Base-by-base conservation (phyloP, 768 basidiomycete species). In the Xerocomus potaroensis region DNA sequence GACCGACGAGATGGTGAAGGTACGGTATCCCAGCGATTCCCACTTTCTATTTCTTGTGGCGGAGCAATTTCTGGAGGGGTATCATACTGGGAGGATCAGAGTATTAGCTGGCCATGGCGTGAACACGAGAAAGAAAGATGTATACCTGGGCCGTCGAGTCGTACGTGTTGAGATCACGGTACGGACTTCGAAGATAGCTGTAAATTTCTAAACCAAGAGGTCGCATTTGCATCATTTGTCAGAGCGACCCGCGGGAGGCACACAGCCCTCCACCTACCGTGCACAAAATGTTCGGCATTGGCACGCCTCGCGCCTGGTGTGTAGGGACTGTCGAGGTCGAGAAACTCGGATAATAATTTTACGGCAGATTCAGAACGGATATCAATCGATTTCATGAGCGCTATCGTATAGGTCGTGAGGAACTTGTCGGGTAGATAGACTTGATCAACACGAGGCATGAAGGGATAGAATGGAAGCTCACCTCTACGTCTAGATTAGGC, bases 271-370 rank as follows among this genome's bases (percentile, higher is more conserved):
- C n/a, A 66, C 77, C 55, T 56, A 90, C 91, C 91, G 68, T 97
- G 93, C 8, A 86, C 89, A 68, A 96, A 94, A 65, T 96, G 93
- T 61, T 97, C 93, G 10, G 93, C 87, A 55, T 90, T 87, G 21
- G 72, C 66, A 48, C 78, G 73, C 45, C 82, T 73, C 21, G 72
- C 70, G 8, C 82, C 83, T 38, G 78, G 75, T 18, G 62, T 61
- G 49, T 82, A 81, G 2, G 77, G 73, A 3, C 69, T 66, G 53
- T 84, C 85, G 64, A 89, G 75, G 60, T 97, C 93, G 38, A 97
- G 74, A 68, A 93, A 94, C 56, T 95, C 93, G 12, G 91, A 76
- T 8, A 97, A 72, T 14, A 89, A 65, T 57, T 84, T 87, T 35
- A 97, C 77, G 33, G 92, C 89, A 31, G 85, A 81, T 67, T 91